phyloP scores from a whole-genome alignment of 805 yeast genomes.

The Wilhelminamyces savonicus region DNA sequence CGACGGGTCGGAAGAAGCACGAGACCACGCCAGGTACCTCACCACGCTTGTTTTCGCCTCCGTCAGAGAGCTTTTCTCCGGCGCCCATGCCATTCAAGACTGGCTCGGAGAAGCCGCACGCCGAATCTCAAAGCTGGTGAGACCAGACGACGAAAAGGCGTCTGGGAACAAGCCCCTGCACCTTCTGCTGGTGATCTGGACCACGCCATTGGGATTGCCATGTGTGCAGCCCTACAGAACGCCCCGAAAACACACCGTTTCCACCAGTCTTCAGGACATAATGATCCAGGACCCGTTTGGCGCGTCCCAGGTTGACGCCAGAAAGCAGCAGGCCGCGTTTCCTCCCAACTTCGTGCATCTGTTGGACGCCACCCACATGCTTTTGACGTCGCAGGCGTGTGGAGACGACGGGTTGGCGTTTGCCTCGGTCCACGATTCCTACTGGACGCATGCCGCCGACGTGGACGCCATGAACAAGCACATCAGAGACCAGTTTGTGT shows the following conservation, averaged over 20 bases:
- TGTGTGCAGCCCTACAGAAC: constrained; percentile 95
- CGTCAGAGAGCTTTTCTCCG: constrained; percentile 76
- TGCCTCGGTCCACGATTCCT: constrained; percentile 96
- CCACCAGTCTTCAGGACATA: constrained; percentile 86
- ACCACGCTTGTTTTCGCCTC: constrained; percentile 77
- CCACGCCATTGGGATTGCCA: constrained; percentile 91
- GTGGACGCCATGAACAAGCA: constrained; percentile 63
- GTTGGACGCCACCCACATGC: constrained; percentile 94
- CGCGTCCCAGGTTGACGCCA: constrained; percentile 72
- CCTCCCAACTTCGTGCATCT: constrained; percentile 96
- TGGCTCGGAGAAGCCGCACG: constrained; percentile 90
- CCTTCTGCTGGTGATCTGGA: constrained; percentile 93
- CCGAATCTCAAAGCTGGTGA: constrained; percentile 69
- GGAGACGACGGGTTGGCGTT: constrained; percentile 59
- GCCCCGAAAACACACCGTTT: constrained; percentile 53
- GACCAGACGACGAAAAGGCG: constrained; percentile 44
- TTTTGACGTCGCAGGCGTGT: constrained; percentile 78
- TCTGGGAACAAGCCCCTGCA: constrained; percentile 50
- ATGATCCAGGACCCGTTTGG: constrained; percentile 83
- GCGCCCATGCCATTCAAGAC: constrained; percentile 94
- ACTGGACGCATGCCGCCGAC: constrained; percentile 94
- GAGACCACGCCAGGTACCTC: constrained; percentile 49
- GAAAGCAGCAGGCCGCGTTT: constrained; percentile 88
- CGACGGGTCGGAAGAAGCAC: constrained; percentile 30
- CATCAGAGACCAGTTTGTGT: constrained; percentile 74